Percentiles rank a stretch among this genome's conserved stretches.
Conservation (phyloP, 768 basidiomycete species). For the Leccinum sublutescens region DNA sequence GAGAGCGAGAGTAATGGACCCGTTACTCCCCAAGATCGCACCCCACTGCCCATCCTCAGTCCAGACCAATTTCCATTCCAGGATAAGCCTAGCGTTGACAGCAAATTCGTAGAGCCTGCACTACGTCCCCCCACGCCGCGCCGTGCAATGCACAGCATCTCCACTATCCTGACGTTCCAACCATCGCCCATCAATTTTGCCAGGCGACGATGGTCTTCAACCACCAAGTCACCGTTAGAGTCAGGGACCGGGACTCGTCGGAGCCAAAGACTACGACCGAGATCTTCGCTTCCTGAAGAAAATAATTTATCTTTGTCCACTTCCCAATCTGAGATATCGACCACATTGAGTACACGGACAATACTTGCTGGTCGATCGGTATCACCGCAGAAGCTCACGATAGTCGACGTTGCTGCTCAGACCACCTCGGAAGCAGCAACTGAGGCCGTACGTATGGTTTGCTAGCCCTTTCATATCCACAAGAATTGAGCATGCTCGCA, state of each 20-base stretch:
- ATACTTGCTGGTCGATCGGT: conserved; percentile 33
- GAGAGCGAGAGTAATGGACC: conserved; percentile 52
- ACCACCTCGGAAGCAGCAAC: conserved; percentile 26
- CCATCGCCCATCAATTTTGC: conserved; percentile 67
- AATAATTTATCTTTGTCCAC: conserved; percentile 29
- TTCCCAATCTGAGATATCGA: conserved; percentile 28
- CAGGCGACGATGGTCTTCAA: conserved; percentile 56
- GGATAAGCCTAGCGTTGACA: conserved; percentile 15
- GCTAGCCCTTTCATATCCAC: conserved; percentile 29
- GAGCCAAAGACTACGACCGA: conserved; percentile 36
- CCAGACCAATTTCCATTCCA: conserved; percentile 29
- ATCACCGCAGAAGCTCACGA: conserved; percentile 32
- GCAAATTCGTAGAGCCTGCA: conserved; percentile 22
- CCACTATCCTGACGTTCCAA: conserved; percentile 50
- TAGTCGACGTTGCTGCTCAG: conserved; percentile 20
- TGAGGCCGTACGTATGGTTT: conserved; percentile 32
- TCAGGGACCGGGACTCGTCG: conserved; percentile 35
- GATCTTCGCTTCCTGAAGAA: conserved; percentile 28
- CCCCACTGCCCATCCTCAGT: conserved; percentile 40
- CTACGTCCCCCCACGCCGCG: conserved; percentile 26
- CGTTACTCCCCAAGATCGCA: conserved; percentile 57
- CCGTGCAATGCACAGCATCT: conserved; percentile 21
- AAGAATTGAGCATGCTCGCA: conserved; percentile 27
- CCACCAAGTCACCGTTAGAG: conserved; percentile 35
- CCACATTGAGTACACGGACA: conserved; percentile 32